Percentiles rank a stretch among this genome's conserved stretches.
These are phyloP conservation scores for Tolypocladium pustulatum DNA, from an alignment of 2,329 filamentous ascomycete species.

Conservation along the genomic window DNA sequence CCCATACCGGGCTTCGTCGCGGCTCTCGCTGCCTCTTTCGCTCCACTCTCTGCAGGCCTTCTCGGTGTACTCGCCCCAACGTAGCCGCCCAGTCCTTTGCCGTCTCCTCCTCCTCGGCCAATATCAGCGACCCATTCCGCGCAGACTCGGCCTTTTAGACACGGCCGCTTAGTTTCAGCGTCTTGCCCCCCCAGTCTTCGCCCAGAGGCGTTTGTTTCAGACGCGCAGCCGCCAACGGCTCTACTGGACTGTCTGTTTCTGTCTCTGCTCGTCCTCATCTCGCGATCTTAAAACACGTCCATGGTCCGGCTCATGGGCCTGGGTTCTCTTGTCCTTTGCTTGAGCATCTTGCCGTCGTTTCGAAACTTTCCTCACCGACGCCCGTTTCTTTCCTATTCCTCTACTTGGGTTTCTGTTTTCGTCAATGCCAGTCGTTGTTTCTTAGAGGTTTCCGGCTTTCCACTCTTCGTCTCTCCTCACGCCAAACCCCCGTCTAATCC, in stretches of 20 bases:
- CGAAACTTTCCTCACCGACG: constrained; percentile 4
- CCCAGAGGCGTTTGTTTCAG: constrained; percentile 17
- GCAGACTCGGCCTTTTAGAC: constrained; percentile 33
- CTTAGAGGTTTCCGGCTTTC: constrained; percentile 6
- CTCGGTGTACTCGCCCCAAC: not conserved
- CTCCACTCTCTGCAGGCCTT: not conserved
- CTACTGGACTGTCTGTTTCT: constrained; percentile 3
- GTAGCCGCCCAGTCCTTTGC: constrained; percentile 8
- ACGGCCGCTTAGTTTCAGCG: constrained; percentile 41
- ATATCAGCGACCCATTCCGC: constrained; percentile 34
- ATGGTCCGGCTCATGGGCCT: constrained; percentile 8
- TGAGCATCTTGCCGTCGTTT: constrained; percentile 5
- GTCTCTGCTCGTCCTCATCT: constrained; percentile 3
- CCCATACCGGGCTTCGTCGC: not conserved
- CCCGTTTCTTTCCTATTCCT: not conserved
- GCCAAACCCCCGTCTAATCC: constrained; percentile 1
- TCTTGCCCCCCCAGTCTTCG: constrained; percentile 17
- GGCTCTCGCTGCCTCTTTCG: not conserved
- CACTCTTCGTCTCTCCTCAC: constrained; percentile 13
- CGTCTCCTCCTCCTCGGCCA: constrained; percentile 27
- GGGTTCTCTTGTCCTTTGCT: constrained; percentile 10
- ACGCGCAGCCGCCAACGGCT: constrained; percentile 1
- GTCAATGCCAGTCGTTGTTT: constrained; percentile 8
- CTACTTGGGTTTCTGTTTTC: constrained; percentile 5
- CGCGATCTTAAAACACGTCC: constrained; percentile 9